Evolutionary conservation across 163 green algal genomes (phyloP).

Genomic region (Chlorella variabilis): DNA sequence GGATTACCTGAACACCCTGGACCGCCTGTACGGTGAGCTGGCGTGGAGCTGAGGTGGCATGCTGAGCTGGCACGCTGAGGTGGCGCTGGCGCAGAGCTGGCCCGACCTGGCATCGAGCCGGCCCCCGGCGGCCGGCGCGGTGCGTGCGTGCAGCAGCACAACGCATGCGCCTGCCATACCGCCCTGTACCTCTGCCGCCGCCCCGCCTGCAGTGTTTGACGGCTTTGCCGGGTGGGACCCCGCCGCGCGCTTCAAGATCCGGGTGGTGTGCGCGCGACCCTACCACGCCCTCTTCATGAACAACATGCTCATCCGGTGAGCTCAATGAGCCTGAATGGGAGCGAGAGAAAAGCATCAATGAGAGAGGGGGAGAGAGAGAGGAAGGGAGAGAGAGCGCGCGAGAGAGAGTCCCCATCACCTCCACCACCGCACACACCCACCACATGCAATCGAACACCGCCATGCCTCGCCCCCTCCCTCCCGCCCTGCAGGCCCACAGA

Average conservation of each 20-base stretch:
- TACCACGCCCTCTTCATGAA: slow-evolving; percentile 97
- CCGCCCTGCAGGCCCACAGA: slow-evolving; percentile 62
- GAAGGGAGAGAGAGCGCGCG: no score
- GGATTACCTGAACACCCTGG: slow-evolving; percentile 90
- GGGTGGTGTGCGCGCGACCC: slow-evolving; percentile 86
- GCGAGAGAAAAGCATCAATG: neutral
- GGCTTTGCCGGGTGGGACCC: slow-evolving; percentile 71
- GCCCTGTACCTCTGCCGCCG: no score
- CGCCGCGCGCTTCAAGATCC: slow-evolving; percentile 76
- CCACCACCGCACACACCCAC: no score
- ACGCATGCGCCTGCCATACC: no score
- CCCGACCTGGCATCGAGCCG: no score
- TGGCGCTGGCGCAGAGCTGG: no score
- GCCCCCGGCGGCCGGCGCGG: no score
- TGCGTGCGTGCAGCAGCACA: no score
- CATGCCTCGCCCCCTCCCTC: neutral
- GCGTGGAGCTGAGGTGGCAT: slow-evolving; percentile 77
- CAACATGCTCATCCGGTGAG: slow-evolving; percentile 96
- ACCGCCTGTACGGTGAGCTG: slow-evolving; percentile 74
- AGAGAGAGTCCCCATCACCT: no score
- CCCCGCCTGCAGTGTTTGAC: no score
- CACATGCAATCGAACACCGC: no score
- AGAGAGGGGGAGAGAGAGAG: neutral
- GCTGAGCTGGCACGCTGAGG: no score
- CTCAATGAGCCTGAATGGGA: neutral